Conservation (phyloP, 2,329 filamentous ascomycete species). For the Alternaria arbusti region DNA sequence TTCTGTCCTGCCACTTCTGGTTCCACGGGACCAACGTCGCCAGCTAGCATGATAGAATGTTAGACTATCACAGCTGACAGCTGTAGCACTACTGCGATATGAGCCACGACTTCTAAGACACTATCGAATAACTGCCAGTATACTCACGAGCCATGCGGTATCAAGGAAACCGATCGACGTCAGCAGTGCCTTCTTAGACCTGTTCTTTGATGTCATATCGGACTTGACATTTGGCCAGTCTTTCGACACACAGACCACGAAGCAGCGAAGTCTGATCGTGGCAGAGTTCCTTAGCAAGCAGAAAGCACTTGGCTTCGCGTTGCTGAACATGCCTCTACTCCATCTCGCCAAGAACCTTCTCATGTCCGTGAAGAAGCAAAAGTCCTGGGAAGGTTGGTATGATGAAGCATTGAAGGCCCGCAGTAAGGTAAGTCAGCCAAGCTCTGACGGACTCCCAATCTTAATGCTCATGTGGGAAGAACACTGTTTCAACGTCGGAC, state of each 20-base stretch:
- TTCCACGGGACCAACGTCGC: not conserved
- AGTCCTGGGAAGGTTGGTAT: slow-evolving; percentile 16
- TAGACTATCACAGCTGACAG: not conserved
- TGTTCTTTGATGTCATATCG: not conserved
- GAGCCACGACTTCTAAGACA: not conserved
- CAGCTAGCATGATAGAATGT: slow-evolving; percentile 26
- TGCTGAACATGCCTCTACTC: not conserved
- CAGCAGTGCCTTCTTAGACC: not conserved
- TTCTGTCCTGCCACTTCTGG: not conserved
- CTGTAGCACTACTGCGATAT: not conserved
- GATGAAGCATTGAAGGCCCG: slow-evolving; percentile 9
- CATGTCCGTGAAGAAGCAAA: not conserved
- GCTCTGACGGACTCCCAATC: not conserved
- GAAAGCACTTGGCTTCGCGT: not conserved
- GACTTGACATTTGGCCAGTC: not conserved
- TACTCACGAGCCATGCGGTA: not conserved
- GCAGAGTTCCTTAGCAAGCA: not conserved
- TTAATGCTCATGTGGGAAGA: slow-evolving; percentile 8
- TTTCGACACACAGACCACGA: not conserved
- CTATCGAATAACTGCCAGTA: not conserved
- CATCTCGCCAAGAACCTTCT: not conserved
- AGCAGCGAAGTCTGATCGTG: not conserved
- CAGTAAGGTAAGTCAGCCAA: slow-evolving; percentile 3
- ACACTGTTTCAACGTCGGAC: slow-evolving; percentile 8
- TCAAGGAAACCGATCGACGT: not conserved